These are phyloP conservation scores for Fibroporia radiculosa DNA, from an alignment of 768 basidiomycete species.

Conservation along the genomic window DNA sequence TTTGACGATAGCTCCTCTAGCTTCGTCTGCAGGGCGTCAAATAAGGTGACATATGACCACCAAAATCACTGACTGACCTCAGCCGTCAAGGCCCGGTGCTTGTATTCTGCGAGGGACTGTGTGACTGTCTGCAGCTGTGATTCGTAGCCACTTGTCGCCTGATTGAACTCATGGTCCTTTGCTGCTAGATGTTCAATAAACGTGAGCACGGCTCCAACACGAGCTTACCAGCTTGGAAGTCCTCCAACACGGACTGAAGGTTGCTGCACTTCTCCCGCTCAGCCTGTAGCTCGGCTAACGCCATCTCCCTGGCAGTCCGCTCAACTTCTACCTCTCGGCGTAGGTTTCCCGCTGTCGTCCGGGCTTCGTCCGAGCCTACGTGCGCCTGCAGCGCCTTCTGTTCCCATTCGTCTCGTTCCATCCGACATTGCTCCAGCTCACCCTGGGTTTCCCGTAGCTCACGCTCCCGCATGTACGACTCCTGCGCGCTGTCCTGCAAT, in stretches of 20 bases:
- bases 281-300: slow-evolving; percentile 47
- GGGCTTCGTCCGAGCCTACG: slow-evolving; percentile 62
- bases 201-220: not conserved
- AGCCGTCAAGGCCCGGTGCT: slow-evolving; percentile 78
- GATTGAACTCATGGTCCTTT: slow-evolving; percentile 84
- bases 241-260: slow-evolving; percentile 86
- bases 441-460: slow-evolving; percentile 75
- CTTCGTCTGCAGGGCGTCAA: slow-evolving; percentile 42
- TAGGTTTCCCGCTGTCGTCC: slow-evolving; percentile 44
- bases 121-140: slow-evolving; percentile 61
- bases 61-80: slow-evolving; percentile 49
- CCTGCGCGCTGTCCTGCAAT: slow-evolving; percentile 62
- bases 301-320: slow-evolving; percentile 48
- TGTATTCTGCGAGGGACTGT: slow-evolving; percentile 81
- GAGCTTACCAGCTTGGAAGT: slow-evolving; percentile 79
- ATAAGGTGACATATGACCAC: not conserved
- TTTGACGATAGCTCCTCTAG: slow-evolving; percentile 68
- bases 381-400: slow-evolving; percentile 55
- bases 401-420: slow-evolving; percentile 77
- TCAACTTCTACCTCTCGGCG: slow-evolving; percentile 64
- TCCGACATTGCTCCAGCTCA: slow-evolving; percentile 81
- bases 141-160: slow-evolving; percentile 80
- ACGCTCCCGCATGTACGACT: slow-evolving; percentile 62
- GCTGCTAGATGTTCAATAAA: slow-evolving; percentile 36
- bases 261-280: slow-evolving; percentile 75